Base-by-base conservation (phyloP, 768 basidiomycete species). In the Suillus clintonianus region DNA sequence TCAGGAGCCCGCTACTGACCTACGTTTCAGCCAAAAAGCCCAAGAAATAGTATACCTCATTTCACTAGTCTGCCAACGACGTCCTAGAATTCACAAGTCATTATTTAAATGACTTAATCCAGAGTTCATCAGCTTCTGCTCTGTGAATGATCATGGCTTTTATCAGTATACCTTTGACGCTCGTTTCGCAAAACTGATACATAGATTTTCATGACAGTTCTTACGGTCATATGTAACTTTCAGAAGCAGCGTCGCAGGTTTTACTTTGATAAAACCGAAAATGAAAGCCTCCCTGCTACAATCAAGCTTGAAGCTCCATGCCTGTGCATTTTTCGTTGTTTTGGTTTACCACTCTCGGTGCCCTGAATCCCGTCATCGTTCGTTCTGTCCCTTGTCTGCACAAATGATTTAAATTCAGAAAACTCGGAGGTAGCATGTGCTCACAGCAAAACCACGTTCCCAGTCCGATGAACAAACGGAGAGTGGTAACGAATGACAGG, bases 381-480 rank as follows among this genome's bases (percentile, higher is more conserved):
- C 59, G 76, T 78, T 63, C 78, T 75, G n/a, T 85, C 84, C 39
- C 77, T 79, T 9, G 68, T 81, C 60, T 80, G 84, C 11, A 89
- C 87, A 14, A 94, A 81, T 41, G 83, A 80, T 72, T 85, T 87
- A 64, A 95, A 83, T 73, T 94, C 90, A 8, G 81, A 83, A 62
- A 90, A 84, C 70, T 91, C 88, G 15, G 79, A 76, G 11, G 88
- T 89, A 3, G 90, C 88, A 74, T 95, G 94, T 3, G 93, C 93
- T 43, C 85, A 82, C 50, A 95, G 78, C 78, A 89, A 95, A 3
- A 83, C 83, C 4, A 87, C 84, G 54, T 81, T 83, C 37, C 74
- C 73, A 11, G 91, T 85, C 9, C 92, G 83, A 70, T 93, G 91
- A 5, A 71, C 78, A 68, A 89, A 67, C 94, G 79, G 0, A 88